Evolutionary conservation across 257 asterid genomes (phyloP), one percentile per base, ranked within the genome.

Genomic region (Ajuga chamaepitys): DNA sequence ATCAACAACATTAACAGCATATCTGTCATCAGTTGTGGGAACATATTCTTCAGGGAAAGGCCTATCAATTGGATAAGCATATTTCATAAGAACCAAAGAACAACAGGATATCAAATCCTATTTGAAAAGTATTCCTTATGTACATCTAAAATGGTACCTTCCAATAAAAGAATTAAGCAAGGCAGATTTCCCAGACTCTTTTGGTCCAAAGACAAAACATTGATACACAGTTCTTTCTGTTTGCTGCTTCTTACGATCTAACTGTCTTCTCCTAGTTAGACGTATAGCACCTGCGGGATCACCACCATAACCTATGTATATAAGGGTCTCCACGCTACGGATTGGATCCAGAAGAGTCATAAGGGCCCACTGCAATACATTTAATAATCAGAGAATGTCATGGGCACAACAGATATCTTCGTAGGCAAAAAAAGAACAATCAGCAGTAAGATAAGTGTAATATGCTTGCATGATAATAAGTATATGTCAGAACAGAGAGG

Each of bases 201-300:
- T 88, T 21, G 99, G 95, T 69, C 96, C 97, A 83, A 93, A 89
- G 62, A 93, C 97, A 80, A 81, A 89, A 73, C 97, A 93, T 52
- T 89, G 96, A 77, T 80, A 85, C 58, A 89, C 92, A 70, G 77
- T 87, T 80, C 94, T 79, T 47, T 87, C 96, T 5, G 95, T 80
- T 55, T 81, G 92, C 69, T 89, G 90, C 92, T 83, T 93, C 83
- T 87, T 89, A 65, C 95, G 95, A 84, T 93, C 96, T 38, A 84
- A n/a, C 37, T 88, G 88, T 71, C 96, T 89, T 83, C 97, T 82
- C 46, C 96, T 84, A 72, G 96, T 86, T 53, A 93, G 73, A 61
- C 86, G 96, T 54, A 85, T 76, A 57, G 99, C 92, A 71, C 95
- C 75, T 67, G 87, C 77, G 22, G 94, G 88, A 71, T 93, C 99